Evolutionary conservation across 257 asterid species (phyloP).

Genomic region (Paraleonurus japonicus): DNA sequence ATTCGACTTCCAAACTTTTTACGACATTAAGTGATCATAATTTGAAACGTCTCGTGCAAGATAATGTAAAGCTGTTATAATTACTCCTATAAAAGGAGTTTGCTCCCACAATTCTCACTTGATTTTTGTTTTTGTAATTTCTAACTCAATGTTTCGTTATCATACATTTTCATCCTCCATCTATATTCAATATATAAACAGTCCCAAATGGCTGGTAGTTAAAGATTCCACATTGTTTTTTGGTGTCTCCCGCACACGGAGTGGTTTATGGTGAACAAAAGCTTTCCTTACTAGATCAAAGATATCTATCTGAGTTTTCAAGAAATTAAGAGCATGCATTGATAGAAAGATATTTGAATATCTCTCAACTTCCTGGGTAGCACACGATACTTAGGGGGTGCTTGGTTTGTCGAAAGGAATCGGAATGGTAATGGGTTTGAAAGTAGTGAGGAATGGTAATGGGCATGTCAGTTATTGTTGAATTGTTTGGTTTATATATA

Average conservation of each 20-base stretch:
- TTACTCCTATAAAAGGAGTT: conserved; percentile 6
- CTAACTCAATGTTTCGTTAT: background rate
- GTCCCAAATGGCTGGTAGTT: background rate
- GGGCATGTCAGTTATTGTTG: too few relatives aligned
- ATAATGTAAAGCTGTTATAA: background rate
- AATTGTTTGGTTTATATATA: too few relatives aligned
- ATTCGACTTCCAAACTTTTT: background rate
- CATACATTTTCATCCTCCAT: background rate
- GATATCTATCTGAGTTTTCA: background rate
- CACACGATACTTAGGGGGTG: background rate
- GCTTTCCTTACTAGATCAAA: background rate
- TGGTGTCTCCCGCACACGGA: background rate
- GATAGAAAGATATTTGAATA: background rate
- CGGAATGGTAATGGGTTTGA: too few relatives aligned
- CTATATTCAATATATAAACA: background rate
- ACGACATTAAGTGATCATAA: background rate
- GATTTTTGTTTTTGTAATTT: background rate
- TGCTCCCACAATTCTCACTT: conserved; percentile 11
- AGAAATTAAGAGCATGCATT: background rate
- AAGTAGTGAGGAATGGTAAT: too few relatives aligned
- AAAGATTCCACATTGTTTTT: background rate
- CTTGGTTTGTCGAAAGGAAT: too few relatives aligned
- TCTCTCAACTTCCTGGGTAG: background rate
- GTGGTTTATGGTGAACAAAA: background rate
- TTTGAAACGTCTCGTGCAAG: background rate